Evolutionary conservation across 169 alveolate genomes (phyloP), one percentile per base, ranked within the genome.

Genomic region (Sarcocystis neurona): DNA sequence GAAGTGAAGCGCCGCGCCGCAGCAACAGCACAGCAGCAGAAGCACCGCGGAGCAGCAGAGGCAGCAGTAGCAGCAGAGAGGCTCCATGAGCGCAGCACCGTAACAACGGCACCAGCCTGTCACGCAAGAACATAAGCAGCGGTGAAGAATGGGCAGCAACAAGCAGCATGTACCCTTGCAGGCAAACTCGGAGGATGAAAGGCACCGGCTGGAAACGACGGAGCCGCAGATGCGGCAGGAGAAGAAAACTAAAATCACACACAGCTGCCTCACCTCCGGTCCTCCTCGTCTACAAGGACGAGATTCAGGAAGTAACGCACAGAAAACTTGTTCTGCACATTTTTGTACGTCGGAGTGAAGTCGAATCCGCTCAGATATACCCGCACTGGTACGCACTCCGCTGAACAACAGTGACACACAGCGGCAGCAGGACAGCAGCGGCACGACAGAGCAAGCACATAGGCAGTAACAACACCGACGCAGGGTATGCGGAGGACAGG

Each of bases 241-340:
- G 8, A 8, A 39, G 46, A 10, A 18, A 8, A 34, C 23, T 39
- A 18, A 8, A 34, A 18, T 70, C 23, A 8, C 23, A 10, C 23
- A 10, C 23, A 10, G 41, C 18, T n/a, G 32, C 66, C 90, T 82
- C 30, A 96, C 92, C 98, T 94, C 84, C 98, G 94, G 92, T 98
- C 99, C 90, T 99, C 99, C 74, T 98, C 99, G 93, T 99, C 99
- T 47, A 98, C 99, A 32, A 99, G 95, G 72, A 98, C 98, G 86
- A 99, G 96, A 93, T 98, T 99, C 50, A 99, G 93, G 93, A 96
- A 98, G 94, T 99, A 98, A 91, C 97, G 97, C 58, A 97, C 99
- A 41, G 99, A 95, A 85, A 98, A 97, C 93, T 98, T 96, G 92
- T 98, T 98, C 86, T 84, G 92, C 34, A 98, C 96, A 88, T 98